Conservation (phyloP, 1,139 yeast species). For the Protomyces inouyei region DNA sequence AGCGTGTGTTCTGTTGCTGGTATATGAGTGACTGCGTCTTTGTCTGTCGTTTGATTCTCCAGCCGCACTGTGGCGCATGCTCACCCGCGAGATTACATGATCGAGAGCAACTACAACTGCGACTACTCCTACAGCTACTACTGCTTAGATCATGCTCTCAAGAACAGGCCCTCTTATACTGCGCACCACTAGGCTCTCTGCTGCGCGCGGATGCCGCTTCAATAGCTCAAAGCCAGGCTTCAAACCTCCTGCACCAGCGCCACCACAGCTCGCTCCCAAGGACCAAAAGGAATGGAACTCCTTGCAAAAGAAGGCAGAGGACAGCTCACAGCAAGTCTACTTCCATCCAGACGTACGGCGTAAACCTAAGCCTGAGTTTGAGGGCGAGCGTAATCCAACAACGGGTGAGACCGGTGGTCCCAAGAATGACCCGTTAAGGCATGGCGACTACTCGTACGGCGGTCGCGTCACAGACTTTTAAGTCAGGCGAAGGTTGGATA, state of each 20-base stretch:
- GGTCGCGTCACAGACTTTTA: slow-evolving; percentile 95
- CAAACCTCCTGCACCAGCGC: slow-evolving; percentile 52
- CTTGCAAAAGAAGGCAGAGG: slow-evolving; percentile 69
- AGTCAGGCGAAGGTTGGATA: background rate
- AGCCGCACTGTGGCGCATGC: too few species aligned
- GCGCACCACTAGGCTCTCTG: background rate
- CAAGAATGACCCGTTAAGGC: slow-evolving; percentile 92
- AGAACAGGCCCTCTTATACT: background rate
- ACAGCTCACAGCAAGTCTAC: slow-evolving; percentile 47
- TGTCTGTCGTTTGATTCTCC: too few species aligned
- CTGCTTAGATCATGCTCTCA: background rate
- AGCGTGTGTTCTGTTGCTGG: too few species aligned
- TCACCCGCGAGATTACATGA: too few species aligned
- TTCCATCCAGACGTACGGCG: slow-evolving; percentile 61
- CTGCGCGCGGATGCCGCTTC: background rate
- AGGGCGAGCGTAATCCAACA: slow-evolving; percentile 82
- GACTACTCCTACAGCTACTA: background rate
- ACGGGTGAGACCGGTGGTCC: slow-evolving; percentile 94
- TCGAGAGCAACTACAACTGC: background rate
- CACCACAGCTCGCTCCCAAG: slow-evolving; percentile 77
- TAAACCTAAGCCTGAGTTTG: slow-evolving; percentile 87
- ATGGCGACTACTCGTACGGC: slow-evolving; percentile 91
- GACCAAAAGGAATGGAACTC: slow-evolving; percentile 91
- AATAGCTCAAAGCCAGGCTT: background rate
- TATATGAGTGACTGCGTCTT: too few species aligned